phyloP scores from a whole-genome alignment of 2,329 filamentous ascomycete genomes.

The Aspergillus sp. region DNA sequence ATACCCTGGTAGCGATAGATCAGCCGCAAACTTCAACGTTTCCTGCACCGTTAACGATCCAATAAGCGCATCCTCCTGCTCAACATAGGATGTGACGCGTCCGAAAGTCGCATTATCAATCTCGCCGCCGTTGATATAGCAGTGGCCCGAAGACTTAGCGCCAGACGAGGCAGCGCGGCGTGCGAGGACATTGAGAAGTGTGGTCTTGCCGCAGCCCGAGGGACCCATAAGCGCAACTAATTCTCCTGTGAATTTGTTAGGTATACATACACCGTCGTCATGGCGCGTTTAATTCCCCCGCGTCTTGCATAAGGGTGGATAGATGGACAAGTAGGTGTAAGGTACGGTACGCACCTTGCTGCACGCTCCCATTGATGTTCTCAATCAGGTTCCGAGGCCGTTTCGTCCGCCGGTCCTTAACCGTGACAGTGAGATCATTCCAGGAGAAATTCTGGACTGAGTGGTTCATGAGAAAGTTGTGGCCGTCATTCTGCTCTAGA shows the following conservation, averaged over 20 bases:
- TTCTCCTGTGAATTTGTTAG: constrained; percentile 52
- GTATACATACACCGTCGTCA: neutral
- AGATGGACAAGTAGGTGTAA: neutral
- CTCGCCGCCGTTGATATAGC: constrained; percentile 63
- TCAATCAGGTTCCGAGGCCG: constrained; percentile 63
- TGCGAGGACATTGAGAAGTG: constrained; percentile 76
- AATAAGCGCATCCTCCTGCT: constrained; percentile 83
- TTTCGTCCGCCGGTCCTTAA: constrained; percentile 69
- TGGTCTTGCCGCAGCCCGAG: constrained; percentile 74
- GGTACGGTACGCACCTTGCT: constrained; percentile 52
- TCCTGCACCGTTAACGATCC: constrained; percentile 78
- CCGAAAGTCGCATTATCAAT: constrained; percentile 59
- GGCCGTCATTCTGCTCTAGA: constrained; percentile 29
- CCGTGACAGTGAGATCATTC: constrained; percentile 66
- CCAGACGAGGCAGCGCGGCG: constrained; percentile 56
- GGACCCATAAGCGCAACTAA: constrained; percentile 81
- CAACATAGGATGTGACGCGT: constrained; percentile 72
- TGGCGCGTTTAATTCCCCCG: neutral
- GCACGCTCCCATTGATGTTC: constrained; percentile 62
- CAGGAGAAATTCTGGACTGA: constrained; percentile 66
- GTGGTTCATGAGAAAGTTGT: constrained; percentile 52
- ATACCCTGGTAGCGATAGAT: constrained; percentile 61
- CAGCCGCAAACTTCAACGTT: constrained; percentile 75
- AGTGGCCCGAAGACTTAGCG: constrained; percentile 53
- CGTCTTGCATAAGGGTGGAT: neutral